These are phyloP conservation scores for Paraphaeosphaeria sporulosa DNA, from an alignment of 2,329 filamentous ascomycete species.

Conservation along the genomic window DNA sequence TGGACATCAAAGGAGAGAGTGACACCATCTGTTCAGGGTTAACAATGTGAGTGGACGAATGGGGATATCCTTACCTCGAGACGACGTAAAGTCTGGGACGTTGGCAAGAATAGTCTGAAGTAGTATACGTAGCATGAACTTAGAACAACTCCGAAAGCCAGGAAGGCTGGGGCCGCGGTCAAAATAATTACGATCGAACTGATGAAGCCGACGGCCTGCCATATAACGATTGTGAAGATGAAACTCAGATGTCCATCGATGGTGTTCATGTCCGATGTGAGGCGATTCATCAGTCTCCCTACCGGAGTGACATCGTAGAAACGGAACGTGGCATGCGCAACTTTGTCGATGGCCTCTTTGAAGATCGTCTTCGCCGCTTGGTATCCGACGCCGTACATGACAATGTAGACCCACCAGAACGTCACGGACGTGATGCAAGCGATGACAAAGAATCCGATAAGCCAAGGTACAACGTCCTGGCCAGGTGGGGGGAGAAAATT, in stretches of 20 bases:
- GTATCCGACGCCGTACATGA: constrained; percentile 81
- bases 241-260: constrained; percentile 85
- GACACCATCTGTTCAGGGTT: constrained; percentile 71
- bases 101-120: constrained; percentile 79
- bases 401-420: constrained; percentile 68
- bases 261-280: constrained; percentile 89
- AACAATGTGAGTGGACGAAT: constrained; percentile 11
- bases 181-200: constrained; percentile 80
- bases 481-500: constrained; percentile 70
- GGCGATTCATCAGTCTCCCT: constrained; percentile 87
- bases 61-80: constrained; percentile 63
- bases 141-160: constrained; percentile 74
- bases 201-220: constrained; percentile 73
- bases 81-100: constrained; percentile 81
- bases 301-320: constrained; percentile 93
- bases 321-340: constrained; percentile 82
- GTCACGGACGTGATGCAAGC: constrained; percentile 43
- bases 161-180: constrained; percentile 77
- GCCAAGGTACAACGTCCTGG: constrained; percentile 75
- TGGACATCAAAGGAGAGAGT: constrained; percentile 86
- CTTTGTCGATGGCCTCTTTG: constrained; percentile 71
- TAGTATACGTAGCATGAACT: constrained; percentile 74
- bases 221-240: constrained; percentile 75
- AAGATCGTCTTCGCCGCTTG: constrained; percentile 80
- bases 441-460: constrained; percentile 73